Evolutionary conservation across 2,329 filamentous ascomycete species (phyloP), one percentile per base, ranked within the genome.

Genomic region (Epichloe sylvatica): DNA sequence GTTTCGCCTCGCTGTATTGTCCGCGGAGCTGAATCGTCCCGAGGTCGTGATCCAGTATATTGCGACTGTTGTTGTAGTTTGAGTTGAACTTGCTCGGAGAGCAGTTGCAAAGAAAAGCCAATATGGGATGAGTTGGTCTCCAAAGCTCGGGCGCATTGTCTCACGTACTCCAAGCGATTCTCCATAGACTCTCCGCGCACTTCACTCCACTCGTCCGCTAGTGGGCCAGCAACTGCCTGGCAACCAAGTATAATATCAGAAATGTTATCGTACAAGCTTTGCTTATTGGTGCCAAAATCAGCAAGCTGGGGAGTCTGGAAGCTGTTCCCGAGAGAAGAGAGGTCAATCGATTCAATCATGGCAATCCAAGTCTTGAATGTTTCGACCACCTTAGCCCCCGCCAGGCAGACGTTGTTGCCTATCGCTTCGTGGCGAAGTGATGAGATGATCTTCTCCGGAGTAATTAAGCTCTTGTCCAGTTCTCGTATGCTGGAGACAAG

Each of bases 181-280:
- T 96, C 91, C 33, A 98, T 72, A 7, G 90, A 86, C 62, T 94
- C 88, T 2, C 89, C 88, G 41, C 89, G 81, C n/a, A 90, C 74
- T 63, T 95, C 89, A 4, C 90, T 81, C 92, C 92, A 98, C 67
- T 98, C 92, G 62, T 98, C 92, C 8, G 84, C 86, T 41, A 98
- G 68, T 5, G 92, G 92, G 8, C 87, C 87, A 5, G 89, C 86
- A n/a, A 97, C 84, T 23, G 86, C 81, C 67, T 98, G 92, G 60
- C 90, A 96, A 51, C 84, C 81, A 46, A 95, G 70, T 4, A 97
- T 70, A 30, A 98, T 76, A 63, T 97, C 92, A 8, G 89, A 90
- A 49, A 95, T 84, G 52, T 89, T 85, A 65, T 97, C 92, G 66
- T 97, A 97, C 17, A 94, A 74, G 57, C 84, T 86, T 65, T 98